Evolutionary conservation across 2,329 filamentous ascomycete genomes (phyloP), one percentile per base, ranked within the genome.

Genomic region (Leptodontidium sp.): DNA sequence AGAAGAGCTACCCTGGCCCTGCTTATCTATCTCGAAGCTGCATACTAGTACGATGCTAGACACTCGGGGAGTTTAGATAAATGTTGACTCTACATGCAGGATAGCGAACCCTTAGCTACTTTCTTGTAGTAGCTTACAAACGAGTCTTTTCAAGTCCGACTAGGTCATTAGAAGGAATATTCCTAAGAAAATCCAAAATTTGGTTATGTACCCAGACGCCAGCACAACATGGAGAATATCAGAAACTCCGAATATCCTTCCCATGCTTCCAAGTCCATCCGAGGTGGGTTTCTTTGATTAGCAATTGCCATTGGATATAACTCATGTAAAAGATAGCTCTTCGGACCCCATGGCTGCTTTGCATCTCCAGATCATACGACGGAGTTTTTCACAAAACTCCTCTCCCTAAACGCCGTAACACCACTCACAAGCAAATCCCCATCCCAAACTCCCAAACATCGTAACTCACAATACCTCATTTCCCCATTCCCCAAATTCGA

Each of bases 1-100:
- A 35, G 26, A 32, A 32, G 21, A 53, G 50, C 50, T 15, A 53
- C 50, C 64, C 64, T 32, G 53, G 62, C 43, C 43, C 43, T 53
- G 49, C 43, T 52, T 61, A 53, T 66, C 64, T 29, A 9, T 12
- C 4, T 43, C 52, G 3, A 52, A 43, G 8, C 17, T 55, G 29
- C 29, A 32, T 32, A 50, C 53, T 38, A 59, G 32, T 52, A 50
- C 55, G 55, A 58, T 49, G 35, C 7, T 45, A 40, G 9, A 2
- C 2, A 8, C 2, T 55, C 32, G 35, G 29, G n/a, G 11, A 7
- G 29, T 55, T 47, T 55, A 35, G 62, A 57, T 64, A 64, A 64
- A 57, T 32, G 32, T 64, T 24, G 38, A 15, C 49, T 45, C 21
- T 43, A 14, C 62, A 49, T 55, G 26, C 15, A 53, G 50, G 11